Evolutionary conservation across 306 rosid species (phyloP), one percentile per base, ranked within the genome.

Genomic region (Mimosa pudica): DNA sequence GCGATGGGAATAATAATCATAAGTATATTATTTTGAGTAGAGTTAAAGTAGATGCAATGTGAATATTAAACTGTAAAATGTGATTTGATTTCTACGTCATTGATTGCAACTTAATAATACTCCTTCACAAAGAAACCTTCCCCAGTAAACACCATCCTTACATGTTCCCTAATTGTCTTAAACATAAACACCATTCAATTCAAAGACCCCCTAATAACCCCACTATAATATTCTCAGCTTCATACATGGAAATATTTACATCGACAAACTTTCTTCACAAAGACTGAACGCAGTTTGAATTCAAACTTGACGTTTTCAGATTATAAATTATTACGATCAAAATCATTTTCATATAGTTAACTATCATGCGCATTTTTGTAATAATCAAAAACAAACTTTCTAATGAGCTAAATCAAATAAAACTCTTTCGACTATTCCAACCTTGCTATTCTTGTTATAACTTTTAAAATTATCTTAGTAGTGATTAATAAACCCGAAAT

Each of bases 71-170:
- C 33, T 60, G 36, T 7, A 14, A 42, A 75, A 54, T 44, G 1
- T 61, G 46, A 14, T 47, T 10, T 48, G 20, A 55, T 35, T 63
- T 64, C 18, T 47, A 16, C 17, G 38, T 42, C 69, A 55, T 45
- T 18, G 35, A 64, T 7, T 61, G n/a, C 45, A 60, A 6, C 63
- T 57, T n/a, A 57, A 77, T 51, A 10, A n/a, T 6, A 38, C 44
- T 1, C 20, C 44, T 35, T 16, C 65, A 71, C 45, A 3, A 60
- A 36, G 54, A 71, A 79, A 61, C 82, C 73, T 79, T 60, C 82
- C 73, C 77, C 4, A 48, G 73, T 47, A 61, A 61, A 46, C 54
- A 36, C 72, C 72, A 47, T 71, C 77, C 72, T 48, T 48, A 18
- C 14, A 51, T 51, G 33, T 72, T 71, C 64, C 82, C 76, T 51